A percentile compares a stretch with the other conserved stretches of the same genome.
phyloP scores from a whole-genome alignment of 495 filamentous ascomycete genomes.

The Penicillium taxi region DNA sequence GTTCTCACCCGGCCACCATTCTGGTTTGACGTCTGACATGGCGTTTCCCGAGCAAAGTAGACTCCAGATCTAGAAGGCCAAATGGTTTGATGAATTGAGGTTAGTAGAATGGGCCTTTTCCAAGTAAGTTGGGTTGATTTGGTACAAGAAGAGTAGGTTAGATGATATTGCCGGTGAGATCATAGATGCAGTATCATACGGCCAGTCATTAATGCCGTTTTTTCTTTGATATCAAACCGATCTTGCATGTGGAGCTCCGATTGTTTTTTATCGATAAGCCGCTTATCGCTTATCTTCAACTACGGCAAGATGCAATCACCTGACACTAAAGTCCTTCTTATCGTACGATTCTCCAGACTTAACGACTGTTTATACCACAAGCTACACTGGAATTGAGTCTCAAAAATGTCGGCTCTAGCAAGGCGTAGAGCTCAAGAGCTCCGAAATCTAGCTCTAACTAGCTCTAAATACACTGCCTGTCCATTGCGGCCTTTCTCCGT shows the following conservation, averaged over 20 bases:
- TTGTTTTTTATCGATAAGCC: conserved; percentile 17
- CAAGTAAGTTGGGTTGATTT: too few species aligned
- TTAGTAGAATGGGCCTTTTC: too few species aligned
- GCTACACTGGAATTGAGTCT: not conserved
- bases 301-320: conserved; percentile 20
- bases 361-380: not conserved
- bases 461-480: conserved; percentile 5
- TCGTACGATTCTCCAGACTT: conserved; percentile 20
- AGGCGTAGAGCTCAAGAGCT: conserved; percentile 18
- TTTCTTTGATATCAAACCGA: too few species aligned
- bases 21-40: too few species aligned
- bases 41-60: too few species aligned
- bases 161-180: too few species aligned
- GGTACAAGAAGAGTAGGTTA: too few species aligned
- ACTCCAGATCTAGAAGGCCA: too few species aligned
- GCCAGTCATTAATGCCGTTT: too few species aligned
- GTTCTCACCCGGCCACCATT: conserved; percentile 35
- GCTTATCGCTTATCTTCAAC: conserved; percentile 19
- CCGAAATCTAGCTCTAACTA: conserved; percentile 10
- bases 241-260: conserved; percentile 1
- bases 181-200: too few species aligned
- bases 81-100: too few species aligned
- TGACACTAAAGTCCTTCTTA: conserved; percentile 16
- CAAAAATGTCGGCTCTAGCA: conserved; percentile 29
- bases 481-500: conserved; percentile 54